Conservation (phyloP, 2,329 filamentous ascomycete species). For the Pseudogymnoascus sp. region DNA sequence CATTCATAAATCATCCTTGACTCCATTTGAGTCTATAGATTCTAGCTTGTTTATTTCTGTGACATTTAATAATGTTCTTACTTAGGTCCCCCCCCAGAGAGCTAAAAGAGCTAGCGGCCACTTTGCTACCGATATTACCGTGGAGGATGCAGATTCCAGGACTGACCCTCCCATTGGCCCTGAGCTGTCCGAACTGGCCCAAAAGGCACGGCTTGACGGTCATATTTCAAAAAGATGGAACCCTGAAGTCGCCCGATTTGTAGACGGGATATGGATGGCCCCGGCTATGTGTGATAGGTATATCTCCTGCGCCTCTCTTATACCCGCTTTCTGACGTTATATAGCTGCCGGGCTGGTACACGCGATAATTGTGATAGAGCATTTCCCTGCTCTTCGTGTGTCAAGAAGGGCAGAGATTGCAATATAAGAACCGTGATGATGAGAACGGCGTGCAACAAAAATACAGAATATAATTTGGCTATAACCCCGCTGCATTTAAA, state of each 20-base stretch:
- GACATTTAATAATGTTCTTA: background rate
- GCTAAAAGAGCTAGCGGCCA: background rate
- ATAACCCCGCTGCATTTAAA: background rate
- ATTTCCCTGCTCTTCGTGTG: background rate
- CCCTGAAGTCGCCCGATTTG: background rate
- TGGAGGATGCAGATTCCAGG: background rate
- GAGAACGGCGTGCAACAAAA: slow-evolving; percentile 10
- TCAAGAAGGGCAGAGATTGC: background rate
- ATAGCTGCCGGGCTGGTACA: background rate
- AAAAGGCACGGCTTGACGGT: background rate
- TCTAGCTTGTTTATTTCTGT: background rate
- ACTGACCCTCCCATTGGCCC: background rate
- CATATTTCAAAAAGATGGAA: background rate
- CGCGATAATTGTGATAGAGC: background rate
- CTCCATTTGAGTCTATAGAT: background rate
- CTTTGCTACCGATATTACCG: background rate
- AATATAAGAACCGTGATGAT: background rate
- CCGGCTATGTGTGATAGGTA: slow-evolving; percentile 10
- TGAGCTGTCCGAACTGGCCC: background rate
- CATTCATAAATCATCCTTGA: background rate
- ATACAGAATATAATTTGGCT: background rate
- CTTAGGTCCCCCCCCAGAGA: background rate
- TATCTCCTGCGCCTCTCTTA: background rate
- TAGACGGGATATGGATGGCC: slow-evolving; percentile 11
- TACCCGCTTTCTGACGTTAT: background rate